Conservation (phyloP, 257 asterid species). For the Jaltomata sinuosa region DNA sequence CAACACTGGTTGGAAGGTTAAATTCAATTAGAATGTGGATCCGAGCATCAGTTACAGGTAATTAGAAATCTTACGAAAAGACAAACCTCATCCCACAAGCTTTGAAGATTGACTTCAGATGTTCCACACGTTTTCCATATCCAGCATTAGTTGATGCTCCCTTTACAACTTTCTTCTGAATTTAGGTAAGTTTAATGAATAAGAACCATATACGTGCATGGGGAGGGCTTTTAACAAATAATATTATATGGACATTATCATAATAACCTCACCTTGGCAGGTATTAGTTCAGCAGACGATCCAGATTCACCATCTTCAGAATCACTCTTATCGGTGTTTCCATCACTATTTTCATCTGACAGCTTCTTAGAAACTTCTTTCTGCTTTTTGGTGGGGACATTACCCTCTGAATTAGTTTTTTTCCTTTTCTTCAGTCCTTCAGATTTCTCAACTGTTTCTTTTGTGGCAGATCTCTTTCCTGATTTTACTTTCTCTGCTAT, state of each 20-base stretch:
- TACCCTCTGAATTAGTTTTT: slow-evolving; percentile 31
- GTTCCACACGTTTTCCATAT: slow-evolving; percentile 73
- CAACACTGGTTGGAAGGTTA: slow-evolving; percentile 35
- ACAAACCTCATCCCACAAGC: slow-evolving; percentile 95
- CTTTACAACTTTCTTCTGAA: slow-evolving; percentile 50
- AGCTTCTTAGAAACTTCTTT: slow-evolving; percentile 33
- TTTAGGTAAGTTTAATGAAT: slow-evolving; percentile 12
- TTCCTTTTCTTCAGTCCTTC: slow-evolving; percentile 56
- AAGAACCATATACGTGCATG: background rate
- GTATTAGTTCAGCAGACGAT: slow-evolving; percentile 35
- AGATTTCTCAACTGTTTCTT: slow-evolving; percentile 26
- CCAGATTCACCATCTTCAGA: slow-evolving; percentile 61
- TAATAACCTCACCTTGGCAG: slow-evolving; percentile 33
- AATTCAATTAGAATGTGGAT: background rate
- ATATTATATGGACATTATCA: background rate
- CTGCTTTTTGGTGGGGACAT: slow-evolving; percentile 41
- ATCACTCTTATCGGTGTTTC: slow-evolving; percentile 32
- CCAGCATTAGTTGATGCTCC: slow-evolving; percentile 30
- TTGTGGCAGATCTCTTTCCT: slow-evolving; percentile 35
- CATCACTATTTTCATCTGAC: slow-evolving; percentile 38
- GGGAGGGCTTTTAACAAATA: background rate
- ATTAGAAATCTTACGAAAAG: background rate
- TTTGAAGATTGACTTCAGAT: slow-evolving; percentile 75
- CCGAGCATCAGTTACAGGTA: background rate
- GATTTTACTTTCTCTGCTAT: slow-evolving; percentile 26